Base-by-base conservation (phyloP, 2,329 filamentous ascomycete species). In the Aspergillus fumigatus region DNA sequence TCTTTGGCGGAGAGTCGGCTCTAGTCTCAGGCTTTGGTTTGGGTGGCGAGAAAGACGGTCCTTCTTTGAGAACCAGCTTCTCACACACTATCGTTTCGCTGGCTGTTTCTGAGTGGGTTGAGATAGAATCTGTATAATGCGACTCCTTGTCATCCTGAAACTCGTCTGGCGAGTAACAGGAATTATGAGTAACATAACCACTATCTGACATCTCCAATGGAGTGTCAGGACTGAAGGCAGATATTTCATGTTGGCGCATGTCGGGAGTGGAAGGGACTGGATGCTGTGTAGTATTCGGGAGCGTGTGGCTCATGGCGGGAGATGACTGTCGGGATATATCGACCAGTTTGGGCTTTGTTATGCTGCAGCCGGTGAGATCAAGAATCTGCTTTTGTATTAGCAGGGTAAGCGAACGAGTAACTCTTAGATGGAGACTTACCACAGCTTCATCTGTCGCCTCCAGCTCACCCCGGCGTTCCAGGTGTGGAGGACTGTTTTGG, bases 181-280 rank as follows among this genome's bases (percentile, higher is more conserved):
- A 70, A 29, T 65, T 59, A 11, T 69, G 67, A 3, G 67, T 71
- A 7, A 59, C 66, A 58, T 73, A 73, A 0, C 70, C 72, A 58
- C 68, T 72, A 29, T 74, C 72, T 4, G 69, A 69, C 55, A 71
- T 66, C 8, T 72, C 69, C 2, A 71, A 56, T 7, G 73, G 72
- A 1, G 73, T 75, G 26, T 75, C 73, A 26, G 73, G 73, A 38
- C 73, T 75, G 51, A 75, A 75, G 1, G 70, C 73, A 7, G 73
- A 75, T 45, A 75, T 64, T 57, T 75, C 73, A 38, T 69, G 66
- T 51, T 70, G 65, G 6, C 63, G 62, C 26, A 69, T 67, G 54
- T 74, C 70, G 1, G 72, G 72, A 0, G 72, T 75, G 11, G 67
- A 70, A 4, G 72, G 72, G 19, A 71, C 53, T 17, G 63, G 57